Evolutionary conservation across 768 basidiomycete genomes (phyloP).

Genomic region (Lepiota venenata): DNA sequence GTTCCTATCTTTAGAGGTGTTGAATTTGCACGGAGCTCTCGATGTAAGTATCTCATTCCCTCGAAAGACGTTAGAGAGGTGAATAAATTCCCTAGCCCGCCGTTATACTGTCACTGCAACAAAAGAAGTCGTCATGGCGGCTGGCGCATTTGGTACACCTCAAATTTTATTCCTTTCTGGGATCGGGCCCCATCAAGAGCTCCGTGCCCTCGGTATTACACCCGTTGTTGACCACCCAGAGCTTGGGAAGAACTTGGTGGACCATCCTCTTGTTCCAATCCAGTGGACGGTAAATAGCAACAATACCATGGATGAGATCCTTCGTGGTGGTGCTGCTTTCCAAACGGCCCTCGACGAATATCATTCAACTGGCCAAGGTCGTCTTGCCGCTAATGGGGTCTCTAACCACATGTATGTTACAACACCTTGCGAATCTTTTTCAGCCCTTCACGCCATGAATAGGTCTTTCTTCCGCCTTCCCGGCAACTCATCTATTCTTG

Average conservation of each 20-base stretch:
- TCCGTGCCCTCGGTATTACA: slow-evolving; percentile 33
- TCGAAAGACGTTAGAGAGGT: no score
- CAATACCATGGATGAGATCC: slow-evolving; percentile 21
- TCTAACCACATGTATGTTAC: slow-evolving; percentile 19
- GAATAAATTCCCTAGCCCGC: not conserved
- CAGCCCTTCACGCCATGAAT: no score
- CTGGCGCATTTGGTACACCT: slow-evolving; percentile 17
- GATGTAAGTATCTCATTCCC: not conserved
- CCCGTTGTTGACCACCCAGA: slow-evolving; percentile 33
- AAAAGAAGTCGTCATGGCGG: slow-evolving; percentile 17
- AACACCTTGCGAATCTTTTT: no score
- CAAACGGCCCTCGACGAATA: slow-evolving; percentile 22
- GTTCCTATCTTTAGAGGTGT: slow-evolving; percentile 18
- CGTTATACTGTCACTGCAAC: slow-evolving; percentile 11
- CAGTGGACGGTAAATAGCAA: slow-evolving; percentile 23
- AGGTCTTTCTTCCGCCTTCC: slow-evolving; percentile 27
- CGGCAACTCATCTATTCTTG: slow-evolving; percentile 21
- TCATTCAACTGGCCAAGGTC: slow-evolving; percentile 23
- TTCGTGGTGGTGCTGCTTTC: slow-evolving; percentile 18
- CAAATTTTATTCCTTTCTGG: slow-evolving; percentile 34
- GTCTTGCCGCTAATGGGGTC: slow-evolving; percentile 22
- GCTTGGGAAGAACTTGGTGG: slow-evolving; percentile 48
- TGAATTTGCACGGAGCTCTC: slow-evolving; percentile 14
- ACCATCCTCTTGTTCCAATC: slow-evolving; percentile 28
- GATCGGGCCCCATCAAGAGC: slow-evolving; percentile 35